Evolutionary conservation across 2,329 filamentous ascomycete genomes (phyloP).

Genomic region (Zymoseptoria tritici): DNA sequence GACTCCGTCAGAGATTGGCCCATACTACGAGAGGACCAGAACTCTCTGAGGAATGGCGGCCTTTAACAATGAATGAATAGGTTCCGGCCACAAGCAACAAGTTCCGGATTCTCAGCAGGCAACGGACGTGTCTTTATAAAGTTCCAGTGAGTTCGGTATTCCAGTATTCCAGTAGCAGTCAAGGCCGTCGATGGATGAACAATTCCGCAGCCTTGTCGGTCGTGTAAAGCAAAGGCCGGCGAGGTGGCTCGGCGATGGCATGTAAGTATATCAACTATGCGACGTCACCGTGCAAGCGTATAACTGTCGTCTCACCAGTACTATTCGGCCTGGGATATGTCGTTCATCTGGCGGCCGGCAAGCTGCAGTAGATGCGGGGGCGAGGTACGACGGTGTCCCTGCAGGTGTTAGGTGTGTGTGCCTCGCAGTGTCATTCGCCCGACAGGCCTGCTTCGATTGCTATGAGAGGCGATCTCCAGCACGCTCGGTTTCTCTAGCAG

Average conservation of each 20-base stretch:
- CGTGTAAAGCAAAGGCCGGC: neutral
- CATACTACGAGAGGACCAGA: constrained; percentile 8
- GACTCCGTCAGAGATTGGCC: constrained; percentile 28
- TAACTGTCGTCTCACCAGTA: neutral
- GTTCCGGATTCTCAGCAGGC: neutral
- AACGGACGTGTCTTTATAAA: neutral
- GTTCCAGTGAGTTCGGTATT: neutral
- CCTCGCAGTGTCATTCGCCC: neutral
- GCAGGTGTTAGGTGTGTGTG: neutral
- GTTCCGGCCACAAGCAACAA: neutral
- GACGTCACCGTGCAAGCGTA: neutral
- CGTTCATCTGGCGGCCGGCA: neutral
- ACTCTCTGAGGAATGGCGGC: neutral
- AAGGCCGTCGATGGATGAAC: no score
- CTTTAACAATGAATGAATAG: neutral
- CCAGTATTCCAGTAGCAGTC: no score
- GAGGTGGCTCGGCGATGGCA: neutral
- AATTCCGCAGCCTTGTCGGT: neutral
- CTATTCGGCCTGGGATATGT: neutral
- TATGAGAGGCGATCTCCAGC: neutral
- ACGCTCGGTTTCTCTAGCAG: neutral
- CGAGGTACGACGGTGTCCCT: neutral
- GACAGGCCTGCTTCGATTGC: neutral
- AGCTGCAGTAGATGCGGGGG: neutral
- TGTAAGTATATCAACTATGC: neutral